Evolutionary conservation across 1,284 basidiomycete species (phyloP), one percentile per base, ranked within the genome.

Genomic region (Pascua guehoae): DNA sequence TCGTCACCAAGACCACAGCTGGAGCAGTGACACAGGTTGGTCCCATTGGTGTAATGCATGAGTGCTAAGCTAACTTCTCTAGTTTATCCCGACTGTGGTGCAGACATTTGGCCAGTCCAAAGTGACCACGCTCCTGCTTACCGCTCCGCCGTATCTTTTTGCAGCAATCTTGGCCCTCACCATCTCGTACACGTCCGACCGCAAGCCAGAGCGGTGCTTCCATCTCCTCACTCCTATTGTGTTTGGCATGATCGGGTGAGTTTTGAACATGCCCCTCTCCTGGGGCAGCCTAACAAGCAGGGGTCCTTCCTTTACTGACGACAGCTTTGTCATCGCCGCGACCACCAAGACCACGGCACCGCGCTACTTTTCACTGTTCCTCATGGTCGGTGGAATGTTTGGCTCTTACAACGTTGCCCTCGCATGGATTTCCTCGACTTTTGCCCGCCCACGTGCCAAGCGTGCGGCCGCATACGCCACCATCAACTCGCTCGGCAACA

Each of bases 191-290:
- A 44, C 55, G 12, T 66, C 66, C 4, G 66, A 66, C 47, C 58
- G 60, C 15, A 61, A 51, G 38, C 60, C 58, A 1, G 69, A 72
- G 46, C 62, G 70, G 17, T 66, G 64, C 53, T 69, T 74, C 50
- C 75, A 75, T 17, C 65, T 78, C 37, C 57, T 72, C 12, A 68
- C 69, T 52, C 68, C 78, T 3, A 57, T 76, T 41, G 66, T 66
- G 43, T 51, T 71, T 49, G 75, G 63, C 8, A 63, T 70, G 54
- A 49, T 71, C 41, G 72, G 69, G 36, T 65, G 39, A n/a, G 48
- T 56, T 56, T 32, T 32, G 24, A 32, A 32, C 24, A 32, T 32
- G 3, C 24, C 24, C 24, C 88, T n/a, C n/a, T n/a, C n/a, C n/a
- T n/a, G n/a, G n/a, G n/a, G n/a, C n/a, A n/a, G n/a, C n/a, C n/a